Evolutionary conservation across 225 moss, liverwort and hornwort genomes (phyloP).

Genomic region (Pseudisothecium myosuroides): DNA sequence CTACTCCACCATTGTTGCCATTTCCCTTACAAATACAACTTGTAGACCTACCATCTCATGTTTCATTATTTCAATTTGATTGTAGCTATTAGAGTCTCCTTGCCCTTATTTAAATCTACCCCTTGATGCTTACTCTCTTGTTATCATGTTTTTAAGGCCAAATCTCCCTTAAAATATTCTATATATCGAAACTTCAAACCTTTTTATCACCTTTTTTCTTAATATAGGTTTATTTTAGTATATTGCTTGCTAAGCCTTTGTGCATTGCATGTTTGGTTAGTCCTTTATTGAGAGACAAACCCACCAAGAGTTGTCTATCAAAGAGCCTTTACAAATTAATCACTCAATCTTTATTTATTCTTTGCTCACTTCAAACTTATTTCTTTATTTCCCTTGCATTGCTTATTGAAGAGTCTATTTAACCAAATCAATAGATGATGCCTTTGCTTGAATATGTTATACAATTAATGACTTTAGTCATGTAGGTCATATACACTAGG

Average conservation of each 20-base stretch:
- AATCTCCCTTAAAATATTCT: background rate
- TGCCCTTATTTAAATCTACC: background rate
- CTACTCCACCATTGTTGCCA: background rate
- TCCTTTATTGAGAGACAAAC: background rate
- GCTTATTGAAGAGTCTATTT: background rate
- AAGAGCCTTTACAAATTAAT: background rate
- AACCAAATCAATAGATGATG: background rate
- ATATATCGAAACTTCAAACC: background rate
- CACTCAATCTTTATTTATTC: background rate
- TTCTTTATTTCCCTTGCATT: background rate
- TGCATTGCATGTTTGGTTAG: background rate
- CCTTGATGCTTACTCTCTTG: background rate
- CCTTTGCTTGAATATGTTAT: background rate
- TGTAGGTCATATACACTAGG: too few species aligned
- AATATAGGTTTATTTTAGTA: too few species aligned
- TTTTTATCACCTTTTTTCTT: background rate
- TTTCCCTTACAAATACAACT: background rate
- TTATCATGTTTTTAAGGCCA: background rate
- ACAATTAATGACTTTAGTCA: background rate
- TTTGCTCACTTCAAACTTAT: too few species aligned
- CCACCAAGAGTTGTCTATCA: background rate
- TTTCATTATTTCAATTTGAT: background rate
- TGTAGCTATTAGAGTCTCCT: background rate
- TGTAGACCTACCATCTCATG: background rate
- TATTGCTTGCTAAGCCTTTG: background rate